Evolutionary conservation across 1,284 basidiomycete genomes (phyloP), one percentile per base, ranked within the genome.

Genomic region (Apiotrichum gracile): DNA sequence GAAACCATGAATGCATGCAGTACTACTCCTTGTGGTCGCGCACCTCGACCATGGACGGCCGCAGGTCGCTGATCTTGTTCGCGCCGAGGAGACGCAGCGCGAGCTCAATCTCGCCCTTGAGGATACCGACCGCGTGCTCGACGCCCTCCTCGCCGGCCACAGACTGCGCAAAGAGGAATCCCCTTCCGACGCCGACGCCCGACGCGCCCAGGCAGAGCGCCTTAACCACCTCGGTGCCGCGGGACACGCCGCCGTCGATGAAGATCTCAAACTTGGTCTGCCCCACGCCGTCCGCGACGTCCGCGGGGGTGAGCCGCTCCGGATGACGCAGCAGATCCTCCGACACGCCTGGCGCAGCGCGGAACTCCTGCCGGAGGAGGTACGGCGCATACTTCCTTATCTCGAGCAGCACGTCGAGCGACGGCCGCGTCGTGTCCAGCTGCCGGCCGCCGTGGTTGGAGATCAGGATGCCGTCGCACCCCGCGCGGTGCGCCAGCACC

Each of bases 191-290:
- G 2, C 93, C 92, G 7, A 94, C 91, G 5, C 88, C 91, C 60
- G 78, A 86, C 1, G 92, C 93, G 35, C 92, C 93, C 25, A 97
- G 78, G 61, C 90, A 93, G 2, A 97, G 75, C 0, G 91, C 91
- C 74, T 97, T 97, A 49, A 97, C 76, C 9, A 94, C 85, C 71
- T 93, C 91, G 80, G 88, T 91, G 22, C 92, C 92, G 40, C 92
- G 81, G 49, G 81, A 79, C 31, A 91, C 79, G 5, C 91, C 92
- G 16, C 92, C 92, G 69, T 97, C 92, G 52, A 94, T 83, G 64
- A 88, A 93, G 16, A 97, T 87, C 83, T 74, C 72, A 26, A 74
- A 73, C 31, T 54, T 29, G n/a, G 44, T 42, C 51, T 59, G 54
- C 13, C 57, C 22, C 21, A 34, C 24, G 4, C n/a, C 53, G 35